Conservation (phyloP, 2,329 filamentous ascomycete genomes). For the Claviceps lovelessii region DNA sequence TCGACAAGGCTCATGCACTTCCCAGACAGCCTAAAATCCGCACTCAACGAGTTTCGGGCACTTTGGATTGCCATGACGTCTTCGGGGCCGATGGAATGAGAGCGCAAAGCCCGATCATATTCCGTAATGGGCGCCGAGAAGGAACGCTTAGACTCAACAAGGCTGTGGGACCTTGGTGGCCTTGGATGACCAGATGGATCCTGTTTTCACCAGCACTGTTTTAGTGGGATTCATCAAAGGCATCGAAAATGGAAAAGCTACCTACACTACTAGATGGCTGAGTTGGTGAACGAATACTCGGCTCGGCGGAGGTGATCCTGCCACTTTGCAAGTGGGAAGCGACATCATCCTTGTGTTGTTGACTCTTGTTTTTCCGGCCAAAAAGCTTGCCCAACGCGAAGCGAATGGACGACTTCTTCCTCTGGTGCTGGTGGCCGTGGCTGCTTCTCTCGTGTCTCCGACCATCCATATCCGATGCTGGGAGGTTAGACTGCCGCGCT, state of each 20-base stretch:
- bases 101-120: slow-evolving; percentile 44
- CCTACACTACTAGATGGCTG: slow-evolving; percentile 36
- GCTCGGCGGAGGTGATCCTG: background rate
- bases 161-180: slow-evolving; percentile 15
- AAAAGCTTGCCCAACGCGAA: slow-evolving; percentile 44
- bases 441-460: slow-evolving; percentile 7
- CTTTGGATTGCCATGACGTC: slow-evolving; percentile 39
- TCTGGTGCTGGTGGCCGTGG: slow-evolving; percentile 21
- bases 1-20: background rate
- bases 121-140: slow-evolving; percentile 46
- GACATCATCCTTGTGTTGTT: slow-evolving; percentile 5
- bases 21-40: slow-evolving; percentile 25
- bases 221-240: background rate
- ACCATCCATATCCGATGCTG: slow-evolving; percentile 6
- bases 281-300: background rate
- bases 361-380: slow-evolving; percentile 39
- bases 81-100: slow-evolving; percentile 44
- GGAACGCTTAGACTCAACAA: slow-evolving; percentile 36
- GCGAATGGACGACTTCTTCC: slow-evolving; percentile 45
- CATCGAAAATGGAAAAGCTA: slow-evolving; percentile 4
- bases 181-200: slow-evolving; percentile 26
- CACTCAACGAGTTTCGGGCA: slow-evolving; percentile 37
- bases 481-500: slow-evolving; percentile 4
- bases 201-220: slow-evolving; percentile 3
- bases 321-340: background rate